phyloP scores from a whole-genome alignment of 176 grass and related monocot genomes.

The Oryza glaberrima region DNA sequence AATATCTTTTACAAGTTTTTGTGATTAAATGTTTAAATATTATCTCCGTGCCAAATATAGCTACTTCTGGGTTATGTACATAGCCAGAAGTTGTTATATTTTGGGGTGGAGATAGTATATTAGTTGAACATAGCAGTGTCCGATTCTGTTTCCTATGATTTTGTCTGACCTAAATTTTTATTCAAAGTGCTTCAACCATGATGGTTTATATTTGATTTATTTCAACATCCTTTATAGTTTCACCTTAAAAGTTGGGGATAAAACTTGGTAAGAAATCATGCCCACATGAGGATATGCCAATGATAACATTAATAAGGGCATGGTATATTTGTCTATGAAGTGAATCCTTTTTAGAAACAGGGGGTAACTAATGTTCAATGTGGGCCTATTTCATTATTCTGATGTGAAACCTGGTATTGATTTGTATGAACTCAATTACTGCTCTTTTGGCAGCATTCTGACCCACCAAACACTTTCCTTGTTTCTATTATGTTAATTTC shows the following conservation, averaged over 20 bases:
- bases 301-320: conserved; percentile 26
- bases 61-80: no score
- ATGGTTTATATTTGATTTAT: background rate
- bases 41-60: no score
- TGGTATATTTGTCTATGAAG: conserved; percentile 18
- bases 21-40: conserved; percentile 25
- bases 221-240: conserved; percentile 18
- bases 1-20: conserved; percentile 22
- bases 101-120: background rate
- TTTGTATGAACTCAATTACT: conserved; percentile 19
- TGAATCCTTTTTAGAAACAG: conserved; percentile 30
- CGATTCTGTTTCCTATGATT: conserved; percentile 9
- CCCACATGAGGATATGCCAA: background rate
- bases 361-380: conserved; percentile 13
- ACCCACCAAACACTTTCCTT: background rate
- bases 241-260: background rate
- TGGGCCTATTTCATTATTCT: conserved; percentile 3
- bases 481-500: conserved; percentile 27
- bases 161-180: background rate
- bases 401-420: background rate
- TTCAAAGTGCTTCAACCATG: conserved; percentile 9
- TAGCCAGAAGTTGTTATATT: no score
- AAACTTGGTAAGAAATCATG: background rate
- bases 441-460: conserved; percentile 15
- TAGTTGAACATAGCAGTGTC: conserved; percentile 20